Percentiles rank a stretch among this genome's conserved stretches.
These are phyloP conservation scores for Perkinsus marinus DNA, from an alignment of 169 alveolate species.

Conservation along the genomic window DNA sequence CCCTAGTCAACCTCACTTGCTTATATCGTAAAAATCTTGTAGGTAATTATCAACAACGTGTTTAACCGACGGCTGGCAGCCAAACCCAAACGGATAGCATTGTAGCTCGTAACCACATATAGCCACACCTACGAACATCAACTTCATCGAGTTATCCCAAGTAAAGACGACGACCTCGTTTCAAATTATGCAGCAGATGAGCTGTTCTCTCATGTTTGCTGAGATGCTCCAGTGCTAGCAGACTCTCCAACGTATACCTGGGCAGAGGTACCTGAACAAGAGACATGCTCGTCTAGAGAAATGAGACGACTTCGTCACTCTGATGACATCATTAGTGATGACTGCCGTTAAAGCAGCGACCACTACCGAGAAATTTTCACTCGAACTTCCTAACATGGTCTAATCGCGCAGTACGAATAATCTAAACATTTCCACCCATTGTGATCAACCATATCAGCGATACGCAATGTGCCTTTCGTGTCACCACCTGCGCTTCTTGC, in stretches of 20 bases:
- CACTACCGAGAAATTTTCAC: too few relatives aligned
- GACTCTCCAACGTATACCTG: background rate
- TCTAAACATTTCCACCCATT: too few relatives aligned
- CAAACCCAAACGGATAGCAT: background rate
- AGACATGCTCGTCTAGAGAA: too few relatives aligned
- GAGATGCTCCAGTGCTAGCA: background rate
- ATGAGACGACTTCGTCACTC: too few relatives aligned
- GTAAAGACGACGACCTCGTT: background rate
- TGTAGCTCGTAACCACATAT: background rate
- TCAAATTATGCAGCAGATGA: background rate
- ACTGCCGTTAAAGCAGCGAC: too few relatives aligned
- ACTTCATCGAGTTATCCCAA: background rate
- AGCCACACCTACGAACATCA: background rate
- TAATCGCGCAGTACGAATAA: too few relatives aligned
- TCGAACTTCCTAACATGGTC: too few relatives aligned
- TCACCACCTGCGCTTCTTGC: background rate
- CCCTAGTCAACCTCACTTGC: background rate
- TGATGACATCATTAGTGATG: too few relatives aligned
- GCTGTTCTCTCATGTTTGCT: background rate
- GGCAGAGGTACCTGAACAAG: background rate
- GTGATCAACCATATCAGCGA: background rate
- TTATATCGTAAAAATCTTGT: background rate
- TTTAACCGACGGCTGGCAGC: background rate
- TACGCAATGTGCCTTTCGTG: background rate
- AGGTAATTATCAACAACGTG: background rate